Base-by-base conservation (phyloP, 345 rosid species). In the Reutealis trisperma region DNA sequence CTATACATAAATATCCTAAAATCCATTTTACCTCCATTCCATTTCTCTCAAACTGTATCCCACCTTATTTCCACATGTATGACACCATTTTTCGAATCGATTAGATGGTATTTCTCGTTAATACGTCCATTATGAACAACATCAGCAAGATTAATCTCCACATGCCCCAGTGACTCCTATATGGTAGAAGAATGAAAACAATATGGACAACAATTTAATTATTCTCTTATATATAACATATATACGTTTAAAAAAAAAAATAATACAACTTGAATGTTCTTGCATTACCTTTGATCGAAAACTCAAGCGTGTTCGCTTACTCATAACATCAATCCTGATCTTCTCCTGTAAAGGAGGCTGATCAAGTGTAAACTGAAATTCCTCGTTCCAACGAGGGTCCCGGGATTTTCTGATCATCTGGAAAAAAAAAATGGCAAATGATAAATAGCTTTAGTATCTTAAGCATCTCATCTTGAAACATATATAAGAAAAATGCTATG, bases 41-140 rank as follows among this genome's bases (percentile, higher is more conserved):
- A 14, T 41, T 59, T 59, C 74, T 25, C 72, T 88, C 83, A 92
- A 67, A 85, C 81, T 66, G 82, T 85, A n/a, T 82, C 89, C 98
- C 99, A 93, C 54, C 84, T 62, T 34, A 92, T 83, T 74, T 90
- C 96, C n/a, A 92, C 84, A 70, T 89, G 94, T 81, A 93, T 77
- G 41, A 83, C 61, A 55, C 99, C 99, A 30, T 89, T 85, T 84
- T 83, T 93, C 11, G 99, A 95, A 78, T 93, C 88, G 78, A 92
- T 87, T 24, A 95, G 84, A 82, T 89, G 88, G 73, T 89, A 90
- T 79, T 88, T 95, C 67, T 93, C 85, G 66, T 95, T 92, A 80
- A 93, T 93, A 44, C 94, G 89, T 58, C 94, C 97, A 22, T 93
- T 95, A 61, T 71, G 78, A 60, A 95, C 90, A 19, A 95, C 99